Conservation (phyloP, 495 filamentous ascomycete species). For the Xeromyces bisporus region DNA sequence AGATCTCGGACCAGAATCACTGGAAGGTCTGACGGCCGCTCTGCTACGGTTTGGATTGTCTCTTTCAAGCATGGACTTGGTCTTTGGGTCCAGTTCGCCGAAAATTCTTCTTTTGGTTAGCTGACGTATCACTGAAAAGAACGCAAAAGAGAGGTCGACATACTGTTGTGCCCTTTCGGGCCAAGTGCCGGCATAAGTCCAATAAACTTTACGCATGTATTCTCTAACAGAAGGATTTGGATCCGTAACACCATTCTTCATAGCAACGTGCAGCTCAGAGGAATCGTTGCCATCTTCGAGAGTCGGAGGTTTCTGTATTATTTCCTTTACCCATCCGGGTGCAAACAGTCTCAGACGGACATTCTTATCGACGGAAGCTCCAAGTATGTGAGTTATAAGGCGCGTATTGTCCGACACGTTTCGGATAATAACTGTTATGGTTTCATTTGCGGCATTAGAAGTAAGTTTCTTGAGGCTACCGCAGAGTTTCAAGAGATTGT, state of each 20-base stretch:
- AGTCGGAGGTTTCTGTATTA: constrained; percentile 60
- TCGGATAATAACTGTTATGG: constrained; percentile 60
- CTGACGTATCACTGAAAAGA: not conserved
- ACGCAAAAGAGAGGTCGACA: constrained; percentile 1
- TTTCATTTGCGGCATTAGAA: constrained; percentile 58
- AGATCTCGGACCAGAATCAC: constrained; percentile 21
- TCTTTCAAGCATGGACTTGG: constrained; percentile 58
- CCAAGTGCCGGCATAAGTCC: constrained; percentile 65
- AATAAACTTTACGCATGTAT: constrained; percentile 67
- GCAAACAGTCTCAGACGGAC: constrained; percentile 63
- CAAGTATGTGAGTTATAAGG: constrained; percentile 66
- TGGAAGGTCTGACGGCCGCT: constrained; percentile 15
- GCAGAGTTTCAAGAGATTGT: constrained; percentile 76
- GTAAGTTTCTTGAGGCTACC: constrained; percentile 79
- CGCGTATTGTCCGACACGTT: constrained; percentile 62
- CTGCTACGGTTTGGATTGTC: constrained; percentile 46
- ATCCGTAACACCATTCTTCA: constrained; percentile 74
- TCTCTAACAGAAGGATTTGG: constrained; percentile 77
- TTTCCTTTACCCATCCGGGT: constrained; percentile 65
- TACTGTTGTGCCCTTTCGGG: constrained; percentile 55
- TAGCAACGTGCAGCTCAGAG: constrained; percentile 67
- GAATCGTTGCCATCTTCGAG: constrained; percentile 71
- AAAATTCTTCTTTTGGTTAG: constrained; percentile 43
- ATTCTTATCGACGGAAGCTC: constrained; percentile 81
- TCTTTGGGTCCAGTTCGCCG: constrained; percentile 52